These are phyloP conservation scores for Cadophora gregata DNA, from an alignment of 2,329 filamentous ascomycete species.

Conservation along the genomic window DNA sequence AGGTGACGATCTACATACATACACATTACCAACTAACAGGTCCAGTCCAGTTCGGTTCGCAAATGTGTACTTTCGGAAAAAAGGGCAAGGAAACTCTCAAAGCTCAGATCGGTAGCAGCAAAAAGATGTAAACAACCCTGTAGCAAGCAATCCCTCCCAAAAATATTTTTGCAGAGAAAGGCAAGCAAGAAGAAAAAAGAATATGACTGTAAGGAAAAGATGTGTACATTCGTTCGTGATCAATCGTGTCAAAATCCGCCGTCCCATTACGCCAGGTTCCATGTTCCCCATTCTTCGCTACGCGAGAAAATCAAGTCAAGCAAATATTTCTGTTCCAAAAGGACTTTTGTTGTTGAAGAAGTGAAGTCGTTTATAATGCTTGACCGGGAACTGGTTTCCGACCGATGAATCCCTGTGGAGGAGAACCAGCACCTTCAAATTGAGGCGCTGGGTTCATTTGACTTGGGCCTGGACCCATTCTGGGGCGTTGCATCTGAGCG, in stretches of 20 bases:
- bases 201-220: slow-evolving; percentile 9
- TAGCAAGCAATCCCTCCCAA: background rate
- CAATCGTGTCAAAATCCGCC: slow-evolving; percentile 30
- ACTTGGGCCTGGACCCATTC: slow-evolving; percentile 37
- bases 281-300: slow-evolving; percentile 12
- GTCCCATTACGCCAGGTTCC: slow-evolving; percentile 27
- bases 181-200: slow-evolving; percentile 18
- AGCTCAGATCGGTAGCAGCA: slow-evolving; percentile 2
- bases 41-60: too few relatives aligned
- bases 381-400: slow-evolving; percentile 45
- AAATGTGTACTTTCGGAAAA: slow-evolving; percentile 8
- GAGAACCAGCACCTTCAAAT: slow-evolving; percentile 23
- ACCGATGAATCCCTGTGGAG: slow-evolving; percentile 28
- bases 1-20: slow-evolving; percentile 18
- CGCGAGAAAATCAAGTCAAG: slow-evolving; percentile 20
- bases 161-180: background rate
- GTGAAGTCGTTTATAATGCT: slow-evolving; percentile 36
- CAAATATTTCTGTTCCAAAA: slow-evolving; percentile 15
- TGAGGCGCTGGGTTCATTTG: slow-evolving; percentile 37
- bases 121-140: background rate
- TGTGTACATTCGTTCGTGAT: slow-evolving; percentile 33
- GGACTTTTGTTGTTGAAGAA: slow-evolving; percentile 12
- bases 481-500: slow-evolving; percentile 33
- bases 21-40: slow-evolving; percentile 16
- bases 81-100: background rate